A percentile compares a stretch with the other conserved stretches of the same genome.
phyloP scores from a whole-genome alignment of 225 moss, liverwort and hornwort species.

The Sphagnum contortum region DNA sequence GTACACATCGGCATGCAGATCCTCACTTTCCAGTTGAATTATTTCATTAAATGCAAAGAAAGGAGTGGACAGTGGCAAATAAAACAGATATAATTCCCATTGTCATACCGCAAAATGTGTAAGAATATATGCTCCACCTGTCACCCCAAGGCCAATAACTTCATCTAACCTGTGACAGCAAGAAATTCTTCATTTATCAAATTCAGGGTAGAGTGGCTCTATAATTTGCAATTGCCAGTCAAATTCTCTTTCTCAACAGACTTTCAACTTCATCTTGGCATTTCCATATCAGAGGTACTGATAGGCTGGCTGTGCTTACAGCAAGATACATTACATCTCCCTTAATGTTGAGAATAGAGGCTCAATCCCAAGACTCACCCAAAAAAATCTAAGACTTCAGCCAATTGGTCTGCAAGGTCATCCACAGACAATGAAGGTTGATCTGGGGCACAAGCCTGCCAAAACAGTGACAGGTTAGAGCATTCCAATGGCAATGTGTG shows the following conservation, averaged over 20 bases:
- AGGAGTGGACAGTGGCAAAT: no score
- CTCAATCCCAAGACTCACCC: conserved; percentile 16
- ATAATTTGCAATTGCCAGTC: not conserved
- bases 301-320: no score
- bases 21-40: no score
- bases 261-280: not conserved
- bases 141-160: conserved; percentile 32
- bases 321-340: no score
- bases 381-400: conserved; percentile 76
- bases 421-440: conserved; percentile 46
- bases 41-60: no score
- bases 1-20: no score
- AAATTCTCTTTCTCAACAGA: not conserved
- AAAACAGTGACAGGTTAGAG: no score
- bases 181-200: not conserved
- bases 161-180: conserved; percentile 24
- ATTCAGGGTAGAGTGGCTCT: no score
- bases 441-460: conserved; percentile 51
- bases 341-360: not conserved
- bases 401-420: conserved; percentile 70
- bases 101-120: conserved; percentile 47
- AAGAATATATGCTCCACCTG: conserved; percentile 33
- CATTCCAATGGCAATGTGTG: no score
- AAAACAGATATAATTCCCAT: no score
- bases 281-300: not conserved